These are phyloP conservation scores for Chondrus crispus DNA, from an alignment of 23 red algal genomes.

Conservation along the genomic window DNA sequence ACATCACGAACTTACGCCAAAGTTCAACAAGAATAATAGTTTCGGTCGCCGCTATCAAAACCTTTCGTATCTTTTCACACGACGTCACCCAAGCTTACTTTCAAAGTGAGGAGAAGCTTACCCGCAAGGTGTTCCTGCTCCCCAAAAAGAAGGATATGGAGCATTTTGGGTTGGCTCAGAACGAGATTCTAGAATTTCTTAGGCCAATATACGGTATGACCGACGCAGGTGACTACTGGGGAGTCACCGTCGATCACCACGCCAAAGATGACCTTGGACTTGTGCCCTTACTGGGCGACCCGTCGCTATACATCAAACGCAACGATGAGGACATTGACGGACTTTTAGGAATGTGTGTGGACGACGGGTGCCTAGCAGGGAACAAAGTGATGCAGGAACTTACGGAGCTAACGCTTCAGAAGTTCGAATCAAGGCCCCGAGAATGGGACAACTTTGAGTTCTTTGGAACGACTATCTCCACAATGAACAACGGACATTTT, in stretches of 20 bases:
- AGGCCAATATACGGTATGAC: background rate
- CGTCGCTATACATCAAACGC: background rate
- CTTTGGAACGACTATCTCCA: background rate
- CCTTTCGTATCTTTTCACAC: background rate
- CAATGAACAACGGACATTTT: background rate
- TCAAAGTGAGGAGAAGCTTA: constrained; percentile 3
- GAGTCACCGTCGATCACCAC: background rate
- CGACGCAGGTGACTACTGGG: constrained; percentile 36
- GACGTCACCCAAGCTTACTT: background rate
- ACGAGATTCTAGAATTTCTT: background rate
- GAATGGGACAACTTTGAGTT: background rate
- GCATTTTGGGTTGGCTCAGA: background rate
- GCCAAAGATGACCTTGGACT: constrained; percentile 1
- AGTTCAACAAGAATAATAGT: background rate
- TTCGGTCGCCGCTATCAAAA: background rate
- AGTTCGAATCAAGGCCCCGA: constrained; percentile 5
- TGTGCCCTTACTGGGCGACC: background rate
- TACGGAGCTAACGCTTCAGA: background rate
- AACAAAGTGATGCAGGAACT: background rate
- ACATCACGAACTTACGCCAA: background rate
- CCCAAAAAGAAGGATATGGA: background rate
- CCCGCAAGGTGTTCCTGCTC: background rate
- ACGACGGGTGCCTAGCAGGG: background rate
- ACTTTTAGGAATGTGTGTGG: background rate
- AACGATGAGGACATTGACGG: background rate